Evolutionary conservation across 1,284 basidiomycete genomes (phyloP), one percentile per base, ranked within the genome.

Genomic region (Filobasidium uniguttulatum): DNA sequence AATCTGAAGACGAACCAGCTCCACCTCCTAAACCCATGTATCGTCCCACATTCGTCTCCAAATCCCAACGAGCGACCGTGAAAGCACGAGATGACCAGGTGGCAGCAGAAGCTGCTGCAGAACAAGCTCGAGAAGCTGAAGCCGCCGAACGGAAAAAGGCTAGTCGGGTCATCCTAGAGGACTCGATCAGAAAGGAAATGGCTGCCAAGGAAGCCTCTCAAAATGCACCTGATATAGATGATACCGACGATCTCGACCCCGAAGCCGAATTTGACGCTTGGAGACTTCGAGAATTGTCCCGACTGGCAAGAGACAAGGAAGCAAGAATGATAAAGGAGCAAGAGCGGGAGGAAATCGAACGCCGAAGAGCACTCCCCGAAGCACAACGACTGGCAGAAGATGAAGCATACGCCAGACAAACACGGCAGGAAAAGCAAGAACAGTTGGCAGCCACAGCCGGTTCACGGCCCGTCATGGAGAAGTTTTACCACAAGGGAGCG

Each of bases 401-500:
- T 65, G 62, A 89, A 54, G 90, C 85, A 65, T 79, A 75, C 40
- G 91, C 90, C 2, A 76, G 86, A 55, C 78, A 83, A 64, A 73
- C 78, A 34, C 75, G 91, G 48, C 80, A 81, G 49, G 82, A 83
- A 48, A 61, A 56, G 48, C 66, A 68, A 43, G n/a, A n/a, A n/a
- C n/a, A n/a, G n/a, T n/a, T n/a, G n/a, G 66, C 67, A 54, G 59
- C 91, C 68, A 80, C 83, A 1, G 83, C 88, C 60, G 88, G 87
- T 2, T 75, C 85, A 55, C 85, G 90, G 66, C 85, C 81, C 60
- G 97, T 98, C 72, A 69, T 97, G 60, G 90, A 98, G 67, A 97
- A 94, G 71, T 98, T 96, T 67, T 97, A 90, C 79, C 94, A 98
- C 74, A 97, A 96, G 71, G 94, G 94, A 61, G 91, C 90, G 53